These are phyloP conservation scores for Suhomyces bribrorum DNA, from an alignment of 1,139 yeast species.

Conservation along the genomic window DNA sequence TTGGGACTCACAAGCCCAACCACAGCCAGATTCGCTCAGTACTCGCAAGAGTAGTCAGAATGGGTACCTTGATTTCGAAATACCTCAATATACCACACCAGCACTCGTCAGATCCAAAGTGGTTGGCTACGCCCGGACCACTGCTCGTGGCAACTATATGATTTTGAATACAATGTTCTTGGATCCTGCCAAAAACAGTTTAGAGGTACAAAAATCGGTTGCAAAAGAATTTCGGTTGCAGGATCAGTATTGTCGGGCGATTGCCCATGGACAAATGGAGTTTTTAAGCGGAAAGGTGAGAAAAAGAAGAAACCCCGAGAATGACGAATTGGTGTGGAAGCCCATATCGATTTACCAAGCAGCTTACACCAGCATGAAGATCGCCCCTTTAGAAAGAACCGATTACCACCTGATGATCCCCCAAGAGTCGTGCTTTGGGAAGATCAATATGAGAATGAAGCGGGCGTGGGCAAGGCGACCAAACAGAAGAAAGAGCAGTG, in stretches of 20 bases:
- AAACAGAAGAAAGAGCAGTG: constrained; percentile 10
- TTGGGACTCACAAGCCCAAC: too few species aligned
- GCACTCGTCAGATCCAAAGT: neutral
- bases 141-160: neutral
- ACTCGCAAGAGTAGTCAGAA: too few species aligned
- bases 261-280: neutral
- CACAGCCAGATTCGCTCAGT: too few species aligned
- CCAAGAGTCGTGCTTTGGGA: constrained; percentile 37
- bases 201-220: constrained; percentile 9
- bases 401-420: constrained; percentile 31
- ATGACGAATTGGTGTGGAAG: constrained; percentile 32
- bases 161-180: constrained; percentile 1
- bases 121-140: neutral
- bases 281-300: constrained; percentile 6
- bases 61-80: too few species aligned
- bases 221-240: constrained; percentile 14
- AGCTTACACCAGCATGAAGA: constrained; percentile 33
- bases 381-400: constrained; percentile 24
- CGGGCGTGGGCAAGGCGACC: constrained; percentile 37
- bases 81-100: neutral
- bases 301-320: constrained; percentile 23
- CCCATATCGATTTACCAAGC: constrained; percentile 41
- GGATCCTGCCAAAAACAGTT: constrained; percentile 10
- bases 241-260: constrained; percentile 11
- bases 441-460: constrained; percentile 39